phyloP scores from a whole-genome alignment of 345 rosid genomes.

The Melaleuca quinquenervia region DNA sequence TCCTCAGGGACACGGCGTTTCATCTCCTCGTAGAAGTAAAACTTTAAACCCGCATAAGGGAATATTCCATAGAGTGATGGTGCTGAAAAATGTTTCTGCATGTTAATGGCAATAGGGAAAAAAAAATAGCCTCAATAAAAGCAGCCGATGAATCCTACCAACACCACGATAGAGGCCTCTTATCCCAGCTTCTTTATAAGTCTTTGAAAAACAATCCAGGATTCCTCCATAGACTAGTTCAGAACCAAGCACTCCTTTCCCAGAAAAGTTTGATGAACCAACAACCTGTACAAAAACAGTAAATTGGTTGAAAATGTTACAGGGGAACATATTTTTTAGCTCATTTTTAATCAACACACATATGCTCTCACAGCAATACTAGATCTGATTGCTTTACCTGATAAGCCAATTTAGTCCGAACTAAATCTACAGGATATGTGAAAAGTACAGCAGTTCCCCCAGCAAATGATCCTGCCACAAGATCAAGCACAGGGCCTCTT shows the following conservation, averaged over 20 bases:
- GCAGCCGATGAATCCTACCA: conserved; percentile 35
- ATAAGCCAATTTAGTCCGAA: conserved; percentile 82
- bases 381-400: conserved; percentile 39
- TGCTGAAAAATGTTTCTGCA: conserved; percentile 27
- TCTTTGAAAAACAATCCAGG: conserved; percentile 70
- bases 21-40: conserved; percentile 95
- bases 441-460: conserved; percentile 90
- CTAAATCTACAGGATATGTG: conserved; percentile 89
- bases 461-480: conserved; percentile 84
- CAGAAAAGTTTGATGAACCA: conserved; percentile 33
- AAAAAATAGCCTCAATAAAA: neutral
- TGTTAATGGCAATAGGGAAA: neutral
- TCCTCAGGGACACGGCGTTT: conserved; percentile 73
- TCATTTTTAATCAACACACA: neutral
- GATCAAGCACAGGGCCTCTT: conserved; percentile 87
- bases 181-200: conserved; percentile 54
- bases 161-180: conserved; percentile 92
- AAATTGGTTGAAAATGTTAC: neutral
- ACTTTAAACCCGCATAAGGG: conserved; percentile 96
- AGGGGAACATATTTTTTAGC: neutral
- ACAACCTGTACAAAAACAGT: conserved; percentile 44
- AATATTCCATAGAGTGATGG: conserved; percentile 93
- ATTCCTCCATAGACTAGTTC: conserved; percentile 64
- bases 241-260: conserved; percentile 16
- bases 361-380: neutral